Conservation (phyloP, 192 early-diverging fungal species). For the Linnemannia exigua region DNA sequence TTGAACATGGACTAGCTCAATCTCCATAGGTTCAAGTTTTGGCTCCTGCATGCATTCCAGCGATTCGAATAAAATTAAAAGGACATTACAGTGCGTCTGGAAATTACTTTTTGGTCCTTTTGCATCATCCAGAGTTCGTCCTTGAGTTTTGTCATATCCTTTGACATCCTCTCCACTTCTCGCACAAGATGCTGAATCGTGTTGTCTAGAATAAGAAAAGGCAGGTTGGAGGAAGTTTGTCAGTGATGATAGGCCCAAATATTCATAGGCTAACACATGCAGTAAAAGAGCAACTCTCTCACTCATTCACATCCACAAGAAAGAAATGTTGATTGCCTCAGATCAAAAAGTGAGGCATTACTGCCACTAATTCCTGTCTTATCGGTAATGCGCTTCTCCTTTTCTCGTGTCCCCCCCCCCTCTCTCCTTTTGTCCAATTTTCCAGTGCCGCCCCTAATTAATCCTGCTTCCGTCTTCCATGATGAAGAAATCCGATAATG, state of each 20-base stretch:
- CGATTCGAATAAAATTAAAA: no score
- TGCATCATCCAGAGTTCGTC: conserved; percentile 57
- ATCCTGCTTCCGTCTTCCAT: not conserved
- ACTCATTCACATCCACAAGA: not conserved
- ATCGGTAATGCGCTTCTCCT: not conserved
- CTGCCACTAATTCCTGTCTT: not conserved
- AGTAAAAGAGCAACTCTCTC: not conserved
- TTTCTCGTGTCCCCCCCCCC: not conserved
- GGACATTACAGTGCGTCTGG: not conserved
- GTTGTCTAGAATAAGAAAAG: conserved; percentile 28
- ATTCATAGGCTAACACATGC: not conserved
- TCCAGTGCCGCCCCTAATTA: not conserved
- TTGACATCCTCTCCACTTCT: conserved; percentile 55
- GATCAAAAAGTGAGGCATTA: not conserved
- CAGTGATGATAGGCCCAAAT: not conserved
- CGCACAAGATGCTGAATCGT: conserved; percentile 55
- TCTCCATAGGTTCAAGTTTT: not conserved
- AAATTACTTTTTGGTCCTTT: conserved; percentile 51
- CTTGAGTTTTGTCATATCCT: conserved; percentile 51
- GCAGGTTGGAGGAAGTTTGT: not conserved
- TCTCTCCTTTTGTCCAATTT: not conserved
- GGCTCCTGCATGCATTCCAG: not conserved
- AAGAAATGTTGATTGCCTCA: not conserved
- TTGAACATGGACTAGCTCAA: not conserved
- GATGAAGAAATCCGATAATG: not conserved